Evolutionary conservation across 768 basidiomycete species (phyloP), one percentile per base, ranked within the genome.

Genomic region (Daedaleopsis nitida): DNA sequence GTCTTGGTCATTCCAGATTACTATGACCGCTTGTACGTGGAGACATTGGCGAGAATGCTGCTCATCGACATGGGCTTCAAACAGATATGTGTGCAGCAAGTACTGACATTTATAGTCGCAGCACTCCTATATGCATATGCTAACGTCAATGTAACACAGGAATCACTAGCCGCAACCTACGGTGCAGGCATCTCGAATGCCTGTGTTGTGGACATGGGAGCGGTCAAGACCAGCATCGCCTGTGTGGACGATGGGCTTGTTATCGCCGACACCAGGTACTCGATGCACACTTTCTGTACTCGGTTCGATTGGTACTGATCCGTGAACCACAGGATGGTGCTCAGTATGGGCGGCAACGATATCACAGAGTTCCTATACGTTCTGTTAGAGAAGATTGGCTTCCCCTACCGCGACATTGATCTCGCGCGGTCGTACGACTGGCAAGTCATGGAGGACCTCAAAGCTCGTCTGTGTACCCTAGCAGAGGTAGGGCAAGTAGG

Each of bases 161-260:
- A 97, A 80, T 90, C 94, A 4, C 79, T 96, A 43, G 91, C 92
- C 37, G 94, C 96, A 4, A 94, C 94, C 0, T 98, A 96, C 71
- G 96, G 96, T 21, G 95, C 96, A 8, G 96, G 96, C 8, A 87
- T 98, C 54, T 93, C 93, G 0, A 91, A 87, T 68, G 97, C 96
- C 12, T 98, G 97, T 69, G 92, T 99, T 5, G 91, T 99, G 38
- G 94, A 99, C 72, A 88, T 98, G 53, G 97, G 97, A 3, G 91
- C 96, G 13, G 81, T 79, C 16, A 85, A 81, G 57, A 94, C 92
- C 1, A 93, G 85, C 60, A 85, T 99, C 44, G 87, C 95, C 0
- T 98, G 96, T 70, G 90, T 98, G 2, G 97, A 98, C 59, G 97
- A 99, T 68, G 97, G 97, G 2, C 71, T 95, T 52, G 84, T 99